phyloP scores from a whole-genome alignment of 768 basidiomycete species.

The Bullera alba region DNA sequence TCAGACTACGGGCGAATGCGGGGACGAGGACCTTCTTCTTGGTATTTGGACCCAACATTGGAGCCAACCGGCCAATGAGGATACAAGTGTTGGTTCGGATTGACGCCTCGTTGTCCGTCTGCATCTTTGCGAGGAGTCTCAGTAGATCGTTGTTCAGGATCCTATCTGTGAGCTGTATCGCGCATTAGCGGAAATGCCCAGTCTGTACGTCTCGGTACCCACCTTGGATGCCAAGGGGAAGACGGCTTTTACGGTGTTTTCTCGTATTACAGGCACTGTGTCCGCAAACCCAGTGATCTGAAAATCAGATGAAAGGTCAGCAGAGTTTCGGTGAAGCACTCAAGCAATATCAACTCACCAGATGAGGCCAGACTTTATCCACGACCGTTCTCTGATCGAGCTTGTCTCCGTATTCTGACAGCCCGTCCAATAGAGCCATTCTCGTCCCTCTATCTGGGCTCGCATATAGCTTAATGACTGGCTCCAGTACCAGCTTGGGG shows the following conservation, averaged over 20 bases:
- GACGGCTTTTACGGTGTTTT: constrained; percentile 85
- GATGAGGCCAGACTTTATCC: constrained; percentile 86
- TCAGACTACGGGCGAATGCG: constrained; percentile 80
- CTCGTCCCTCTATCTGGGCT: constrained; percentile 88
- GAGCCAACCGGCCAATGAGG: constrained; percentile 82
- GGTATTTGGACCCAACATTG: constrained; percentile 74
- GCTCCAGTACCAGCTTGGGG: constrained; percentile 59
- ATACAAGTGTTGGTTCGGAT: constrained; percentile 98
- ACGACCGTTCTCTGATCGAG: constrained; percentile 76
- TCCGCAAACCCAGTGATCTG: constrained; percentile 95
- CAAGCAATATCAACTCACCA: constrained; percentile 53
- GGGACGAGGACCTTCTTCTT: constrained; percentile 95
- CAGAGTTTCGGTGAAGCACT: background rate
- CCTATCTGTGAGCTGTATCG: constrained; percentile 70
- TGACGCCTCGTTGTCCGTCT: constrained; percentile 84
- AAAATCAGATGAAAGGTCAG: constrained; percentile 1
- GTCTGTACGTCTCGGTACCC: too few relatives aligned
- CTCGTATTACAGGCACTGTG: constrained; percentile 86
- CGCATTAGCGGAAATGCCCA: background rate
- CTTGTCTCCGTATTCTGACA: constrained; percentile 76
- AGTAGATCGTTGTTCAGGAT: constrained; percentile 94
- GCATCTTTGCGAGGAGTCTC: constrained; percentile 83
- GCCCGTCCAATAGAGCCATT: constrained; percentile 83
- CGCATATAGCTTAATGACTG: constrained; percentile 74
- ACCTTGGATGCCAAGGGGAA: constrained; percentile 80